Evolutionary conservation across 345 rosid species (phyloP), one percentile per base, ranked within the genome.

Genomic region (Eucalyptus rudis): DNA sequence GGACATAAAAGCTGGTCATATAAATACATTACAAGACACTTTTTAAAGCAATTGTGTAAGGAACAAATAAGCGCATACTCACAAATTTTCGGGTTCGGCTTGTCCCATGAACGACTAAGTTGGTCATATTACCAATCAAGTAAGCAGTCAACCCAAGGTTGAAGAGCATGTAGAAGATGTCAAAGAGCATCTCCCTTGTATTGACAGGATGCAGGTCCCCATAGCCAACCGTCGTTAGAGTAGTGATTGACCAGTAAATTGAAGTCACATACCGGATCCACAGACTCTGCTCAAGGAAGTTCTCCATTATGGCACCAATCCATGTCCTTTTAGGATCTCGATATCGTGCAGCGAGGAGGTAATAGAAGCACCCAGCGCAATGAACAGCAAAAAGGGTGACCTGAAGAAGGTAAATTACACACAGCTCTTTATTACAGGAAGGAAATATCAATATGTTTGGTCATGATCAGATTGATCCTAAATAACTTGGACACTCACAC

Each of bases 101-200:
- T 50, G 99, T 97, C 86, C 98, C 97, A 88, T 97, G 99, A 90
- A 98, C 99, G 88, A 97, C 99, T 93, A 98, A 92, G 94, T 96
- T 97, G 89, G 99, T 98, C 99, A 98, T 98, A 92, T 98, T 98
- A 79, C 99, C 99, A 49, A 97, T 98, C 93, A 98, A 89, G 91
- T 98, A 98, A 6, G 99, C 96, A 2, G 96, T 96, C 94, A 98
- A 90, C 33, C 99, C 99, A 19, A 96, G 96, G 90, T 97, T 95
- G 93, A 98, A 97, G 33, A 97, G 90, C 99, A 98, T 97, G 92
- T 95, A 97, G 92, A 96, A 96, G 87, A 98, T 95, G 91, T 93
- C 99, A 89, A 96, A 98, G 33, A 95, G 87, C 99, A 96, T 98
- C 90, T 98, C 99, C 76, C 95, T 92, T 45, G 94, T 89, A 90